Conservation (phyloP, 805 yeast species). For the Sugiyamaella chiloensis region DNA sequence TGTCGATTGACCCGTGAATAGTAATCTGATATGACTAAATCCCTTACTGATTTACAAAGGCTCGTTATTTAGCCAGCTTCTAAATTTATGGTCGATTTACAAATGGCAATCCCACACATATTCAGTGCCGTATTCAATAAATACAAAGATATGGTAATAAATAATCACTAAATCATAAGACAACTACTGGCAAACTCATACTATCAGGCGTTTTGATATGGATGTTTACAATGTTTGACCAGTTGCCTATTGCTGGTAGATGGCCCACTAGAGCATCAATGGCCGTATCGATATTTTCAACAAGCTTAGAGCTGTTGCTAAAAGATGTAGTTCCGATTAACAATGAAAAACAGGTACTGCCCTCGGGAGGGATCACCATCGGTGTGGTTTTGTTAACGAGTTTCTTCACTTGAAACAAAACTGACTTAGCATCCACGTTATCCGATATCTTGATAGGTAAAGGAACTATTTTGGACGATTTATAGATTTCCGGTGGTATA, state of each 20-base stretch:
- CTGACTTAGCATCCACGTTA: conserved; percentile 57
- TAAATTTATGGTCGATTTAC: no score
- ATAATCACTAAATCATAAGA: not conserved
- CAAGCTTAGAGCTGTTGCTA: conserved; percentile 37
- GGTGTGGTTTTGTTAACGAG: conserved; percentile 62
- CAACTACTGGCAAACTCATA: conserved; percentile 51
- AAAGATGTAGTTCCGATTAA: conserved; percentile 57
- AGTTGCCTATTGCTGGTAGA: conserved; percentile 51
- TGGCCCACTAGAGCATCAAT: conserved; percentile 35
- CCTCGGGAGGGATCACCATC: conserved; percentile 55
- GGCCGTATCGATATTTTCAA: conserved; percentile 54
- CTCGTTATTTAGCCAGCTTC: no score
- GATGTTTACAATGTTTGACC: conserved; percentile 48
- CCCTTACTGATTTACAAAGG: no score
- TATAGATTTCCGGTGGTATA: conserved; percentile 59
- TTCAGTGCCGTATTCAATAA: no score
- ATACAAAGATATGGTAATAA: no score
- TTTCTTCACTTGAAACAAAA: conserved; percentile 60
- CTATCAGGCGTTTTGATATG: conserved; percentile 67
- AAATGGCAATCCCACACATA: no score
- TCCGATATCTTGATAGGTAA: conserved; percentile 43
- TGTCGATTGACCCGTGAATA: no score
- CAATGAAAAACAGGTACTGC: conserved; percentile 50
- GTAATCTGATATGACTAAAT: no score
- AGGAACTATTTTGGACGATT: conserved; percentile 64